These are phyloP conservation scores for Emergomyces orientalis DNA, from an alignment of 2,329 filamentous ascomycete genomes.

Conservation along the genomic window DNA sequence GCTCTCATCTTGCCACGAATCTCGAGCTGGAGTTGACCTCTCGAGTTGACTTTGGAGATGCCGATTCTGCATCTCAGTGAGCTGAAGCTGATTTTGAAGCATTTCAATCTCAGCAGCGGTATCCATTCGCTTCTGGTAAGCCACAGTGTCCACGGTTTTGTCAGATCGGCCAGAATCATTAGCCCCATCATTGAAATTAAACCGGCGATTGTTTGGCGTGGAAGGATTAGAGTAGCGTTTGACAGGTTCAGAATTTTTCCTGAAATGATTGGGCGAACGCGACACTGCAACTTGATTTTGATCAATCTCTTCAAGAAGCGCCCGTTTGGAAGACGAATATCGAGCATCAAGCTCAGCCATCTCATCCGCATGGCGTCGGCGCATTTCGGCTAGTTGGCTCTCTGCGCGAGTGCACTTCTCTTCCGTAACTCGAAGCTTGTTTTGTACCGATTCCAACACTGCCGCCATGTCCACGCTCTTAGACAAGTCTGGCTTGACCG, in stretches of 20 bases:
- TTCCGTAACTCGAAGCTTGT: slow-evolving; percentile 72
- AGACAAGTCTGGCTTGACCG: slow-evolving; percentile 58
- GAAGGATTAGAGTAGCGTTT: slow-evolving; percentile 64
- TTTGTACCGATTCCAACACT: slow-evolving; percentile 79
- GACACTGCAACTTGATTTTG: slow-evolving; percentile 65
- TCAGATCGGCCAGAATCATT: slow-evolving; percentile 78
- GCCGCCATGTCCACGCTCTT: slow-evolving; percentile 66
- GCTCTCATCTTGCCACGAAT: slow-evolving; percentile 60
- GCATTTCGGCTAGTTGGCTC: slow-evolving; percentile 66
- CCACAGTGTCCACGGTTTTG: slow-evolving; percentile 70
- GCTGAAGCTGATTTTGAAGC: slow-evolving; percentile 85
- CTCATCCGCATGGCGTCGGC: slow-evolving; percentile 63
- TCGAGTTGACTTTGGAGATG: slow-evolving; percentile 84
- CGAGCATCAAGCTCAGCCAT: slow-evolving; percentile 55
- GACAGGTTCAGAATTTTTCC: slow-evolving; percentile 49
- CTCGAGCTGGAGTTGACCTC: slow-evolving; percentile 52
- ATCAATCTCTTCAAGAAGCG: slow-evolving; percentile 78
- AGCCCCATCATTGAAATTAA: slow-evolving; percentile 52
- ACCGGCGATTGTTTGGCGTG: slow-evolving; percentile 62
- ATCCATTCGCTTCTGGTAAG: slow-evolving; percentile 83
- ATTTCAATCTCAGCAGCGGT: slow-evolving; percentile 83
- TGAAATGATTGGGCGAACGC: slow-evolving; percentile 64
- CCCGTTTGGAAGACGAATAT: slow-evolving; percentile 57
- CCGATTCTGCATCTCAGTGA: slow-evolving; percentile 89
- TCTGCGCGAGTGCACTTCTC: slow-evolving; percentile 77